These are phyloP conservation scores for Santalum album DNA, from an alignment of 164 flowering plant genomes.

Conservation along the genomic window DNA sequence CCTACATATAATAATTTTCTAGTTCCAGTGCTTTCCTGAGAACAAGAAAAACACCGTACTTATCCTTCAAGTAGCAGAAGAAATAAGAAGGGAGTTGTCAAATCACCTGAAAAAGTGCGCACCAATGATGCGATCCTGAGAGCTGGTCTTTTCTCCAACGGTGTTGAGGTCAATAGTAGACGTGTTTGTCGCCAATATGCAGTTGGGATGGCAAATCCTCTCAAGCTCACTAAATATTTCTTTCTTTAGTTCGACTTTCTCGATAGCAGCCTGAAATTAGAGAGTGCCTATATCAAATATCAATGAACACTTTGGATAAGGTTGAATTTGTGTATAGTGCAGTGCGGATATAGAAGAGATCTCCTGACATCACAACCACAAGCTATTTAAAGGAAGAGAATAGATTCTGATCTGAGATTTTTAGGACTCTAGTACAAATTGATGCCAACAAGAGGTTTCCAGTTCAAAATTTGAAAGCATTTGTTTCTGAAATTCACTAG, in stretches of 20 bases:
- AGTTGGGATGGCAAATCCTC: slow-evolving; percentile 76
- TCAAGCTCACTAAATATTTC: slow-evolving; percentile 77
- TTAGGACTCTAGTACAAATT: neutral
- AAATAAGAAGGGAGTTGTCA: neutral
- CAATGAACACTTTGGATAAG: neutral
- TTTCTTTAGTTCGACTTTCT: slow-evolving; percentile 71
- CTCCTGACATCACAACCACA: too few species aligned
- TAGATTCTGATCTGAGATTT: neutral
- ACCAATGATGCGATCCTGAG: slow-evolving; percentile 81
- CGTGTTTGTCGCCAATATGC: slow-evolving; percentile 92
- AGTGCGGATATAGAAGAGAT: too few species aligned
- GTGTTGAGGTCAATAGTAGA: slow-evolving; percentile 86
- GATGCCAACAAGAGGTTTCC: neutral
- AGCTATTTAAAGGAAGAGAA: neutral
- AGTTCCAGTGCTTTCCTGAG: neutral
- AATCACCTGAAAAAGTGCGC: slow-evolving; percentile 96
- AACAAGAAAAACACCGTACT: neutral
- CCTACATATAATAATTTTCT: neutral
- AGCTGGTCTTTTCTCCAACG: slow-evolving; percentile 70
- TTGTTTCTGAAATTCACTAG: neutral
- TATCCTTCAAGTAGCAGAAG: neutral
- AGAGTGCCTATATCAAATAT: neutral
- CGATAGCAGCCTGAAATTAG: slow-evolving; percentile 80
- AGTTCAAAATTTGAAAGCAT: neutral
- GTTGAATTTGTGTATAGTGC: neutral